Percentiles rank a stretch among this genome's conserved stretches.
Evolutionary conservation across 495 filamentous ascomycete genomes (phyloP).

Genomic region (Annulohypoxylon maeteangense): DNA sequence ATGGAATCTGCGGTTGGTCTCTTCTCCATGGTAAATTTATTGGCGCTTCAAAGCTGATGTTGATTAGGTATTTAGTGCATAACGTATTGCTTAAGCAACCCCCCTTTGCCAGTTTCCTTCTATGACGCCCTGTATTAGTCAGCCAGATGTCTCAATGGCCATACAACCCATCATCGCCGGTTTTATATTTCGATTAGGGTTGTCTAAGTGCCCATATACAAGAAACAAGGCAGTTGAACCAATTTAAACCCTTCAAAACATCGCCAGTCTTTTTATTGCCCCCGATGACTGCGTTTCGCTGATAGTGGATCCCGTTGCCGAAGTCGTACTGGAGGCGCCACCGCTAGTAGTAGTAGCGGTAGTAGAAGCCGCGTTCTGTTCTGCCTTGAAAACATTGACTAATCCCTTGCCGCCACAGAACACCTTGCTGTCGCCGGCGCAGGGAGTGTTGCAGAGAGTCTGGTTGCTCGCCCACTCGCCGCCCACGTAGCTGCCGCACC

Average conservation of each 20-base stretch:
- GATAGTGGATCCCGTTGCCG: neutral
- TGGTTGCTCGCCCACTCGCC: conserved; percentile 4
- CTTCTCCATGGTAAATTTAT: too few relatives aligned
- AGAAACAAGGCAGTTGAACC: neutral
- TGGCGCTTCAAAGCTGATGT: too few relatives aligned
- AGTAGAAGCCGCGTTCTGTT: neutral
- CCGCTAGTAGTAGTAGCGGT: neutral
- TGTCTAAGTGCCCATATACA: neutral
- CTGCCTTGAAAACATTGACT: conserved; percentile 2
- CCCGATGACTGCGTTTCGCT: conserved; percentile 1
- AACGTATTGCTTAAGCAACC: too few relatives aligned
- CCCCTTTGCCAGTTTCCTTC: too few relatives aligned
- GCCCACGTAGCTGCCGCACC: conserved; percentile 2
- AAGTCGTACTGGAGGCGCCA: neutral
- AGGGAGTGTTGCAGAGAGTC: neutral
- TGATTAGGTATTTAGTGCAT: too few relatives aligned
- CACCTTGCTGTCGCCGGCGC: neutral
- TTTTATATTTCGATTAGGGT: neutral
- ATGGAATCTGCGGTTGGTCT: too few relatives aligned
- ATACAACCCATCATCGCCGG: too few relatives aligned
- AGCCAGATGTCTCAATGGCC: too few relatives aligned
- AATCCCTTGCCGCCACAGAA: conserved; percentile 4
- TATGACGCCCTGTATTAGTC: too few relatives aligned
- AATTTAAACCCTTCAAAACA: neutral
- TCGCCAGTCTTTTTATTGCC: neutral